Evolutionary conservation across 1,139 yeast genomes (phyloP), one percentile per base, ranked within the genome.

Genomic region (Yamadazyma taylorii): DNA sequence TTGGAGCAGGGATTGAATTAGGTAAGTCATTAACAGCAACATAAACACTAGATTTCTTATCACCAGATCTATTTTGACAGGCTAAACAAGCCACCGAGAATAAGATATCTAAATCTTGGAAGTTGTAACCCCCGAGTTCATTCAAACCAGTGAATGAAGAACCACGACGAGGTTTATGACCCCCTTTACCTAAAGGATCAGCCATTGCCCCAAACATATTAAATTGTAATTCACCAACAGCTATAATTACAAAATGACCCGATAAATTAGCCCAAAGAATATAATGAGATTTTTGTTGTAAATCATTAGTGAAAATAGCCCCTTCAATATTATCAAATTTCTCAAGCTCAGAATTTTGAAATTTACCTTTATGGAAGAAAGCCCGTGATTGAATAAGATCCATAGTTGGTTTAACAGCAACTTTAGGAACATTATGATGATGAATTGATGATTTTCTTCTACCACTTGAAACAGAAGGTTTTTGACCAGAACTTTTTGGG

Each of bases 61-160:
- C 24, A 11, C 45, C 29, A n/a, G 47, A 41, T 32, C 64, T 47
- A 23, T 54, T 53, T 26, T 52, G 49, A 11, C 63, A 66, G 14
- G 60, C 59, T 34, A 54, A 46, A 26, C 61, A 51, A 3, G 73
- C 73, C 2, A 59, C 45, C n/a, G 53, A 48, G 32, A 69, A 46
- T 41, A 69, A 55, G 23, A 69, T 49, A 42, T 66, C 72, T 42
- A 67, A 58, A 45, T 69, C 75, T 40, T 67, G 71, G 54, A 68
- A 69, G 39, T 68, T 69, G 46, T 53, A 56, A 2, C 72, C 73
- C 15, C 72, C 73, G 42, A 67, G 53, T 9, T 68, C 74, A 46
- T 66, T 66, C 30, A 68, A 43, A 3, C 69, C 67, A 9, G 67
- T 56, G 37, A 66, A 63, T 22, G 73, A 66, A 15, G 70, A 62